These are phyloP conservation scores for Amylocarpus encephaloides DNA, from an alignment of 2,329 filamentous ascomycete genomes.

Conservation along the genomic window DNA sequence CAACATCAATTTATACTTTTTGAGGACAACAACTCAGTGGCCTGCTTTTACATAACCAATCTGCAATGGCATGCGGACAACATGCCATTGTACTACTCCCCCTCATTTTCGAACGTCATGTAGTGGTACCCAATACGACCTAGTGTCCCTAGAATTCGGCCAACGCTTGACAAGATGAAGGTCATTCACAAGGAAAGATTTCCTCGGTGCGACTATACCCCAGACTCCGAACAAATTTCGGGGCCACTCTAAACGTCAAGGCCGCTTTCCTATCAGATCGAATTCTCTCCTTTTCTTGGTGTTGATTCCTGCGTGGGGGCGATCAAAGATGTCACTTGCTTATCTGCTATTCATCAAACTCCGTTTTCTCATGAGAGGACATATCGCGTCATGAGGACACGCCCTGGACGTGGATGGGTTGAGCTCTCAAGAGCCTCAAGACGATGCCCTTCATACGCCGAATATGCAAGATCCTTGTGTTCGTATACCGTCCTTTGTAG, in stretches of 20 bases:
- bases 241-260: not conserved
- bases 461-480: not conserved
- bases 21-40: slow-evolving; percentile 6
- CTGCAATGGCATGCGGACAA: slow-evolving; percentile 7
- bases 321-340: not conserved
- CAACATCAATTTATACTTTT: not conserved
- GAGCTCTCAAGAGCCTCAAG: not conserved
- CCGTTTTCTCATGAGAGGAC: too few relatives aligned
- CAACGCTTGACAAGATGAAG: not conserved
- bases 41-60: slow-evolving; percentile 17
- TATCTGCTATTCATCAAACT: not conserved
- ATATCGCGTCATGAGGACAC: not conserved
- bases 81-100: slow-evolving; percentile 4
- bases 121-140: slow-evolving; percentile 12
- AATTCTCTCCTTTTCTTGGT: too few relatives aligned
- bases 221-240: not conserved
- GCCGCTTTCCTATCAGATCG: too few relatives aligned
- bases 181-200: slow-evolving; percentile 10
- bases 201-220: slow-evolving; percentile 4
- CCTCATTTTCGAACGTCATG: slow-evolving; percentile 12
- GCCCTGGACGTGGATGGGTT: not conserved
- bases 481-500: not conserved
- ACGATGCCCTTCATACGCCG: not conserved
- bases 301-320: not conserved
- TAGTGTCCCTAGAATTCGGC: not conserved